Conservation (phyloP, 2,329 filamentous ascomycete genomes). For the Apiospora malaysiana region DNA sequence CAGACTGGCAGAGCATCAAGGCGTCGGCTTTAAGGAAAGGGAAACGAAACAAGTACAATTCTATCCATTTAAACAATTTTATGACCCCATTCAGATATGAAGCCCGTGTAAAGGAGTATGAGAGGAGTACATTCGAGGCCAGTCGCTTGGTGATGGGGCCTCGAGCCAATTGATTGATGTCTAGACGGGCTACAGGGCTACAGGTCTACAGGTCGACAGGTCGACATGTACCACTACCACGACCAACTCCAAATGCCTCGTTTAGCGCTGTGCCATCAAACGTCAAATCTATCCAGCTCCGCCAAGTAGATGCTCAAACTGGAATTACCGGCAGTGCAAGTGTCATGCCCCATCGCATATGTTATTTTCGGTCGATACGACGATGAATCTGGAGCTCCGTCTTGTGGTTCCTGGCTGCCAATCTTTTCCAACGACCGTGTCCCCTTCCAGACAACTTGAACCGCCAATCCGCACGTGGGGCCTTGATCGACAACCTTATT, state of each 20-base stretch:
- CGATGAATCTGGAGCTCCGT: neutral
- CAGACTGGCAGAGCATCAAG: neutral
- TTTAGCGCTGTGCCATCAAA: constrained; percentile 9
- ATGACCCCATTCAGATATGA: neutral
- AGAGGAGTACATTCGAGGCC: no score
- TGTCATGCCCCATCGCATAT: neutral
- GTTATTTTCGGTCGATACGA: neutral
- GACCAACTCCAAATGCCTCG: neutral
- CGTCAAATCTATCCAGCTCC: constrained; percentile 7
- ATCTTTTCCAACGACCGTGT: constrained; percentile 9
- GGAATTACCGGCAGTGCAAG: constrained; percentile 10
- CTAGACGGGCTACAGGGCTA: neutral
- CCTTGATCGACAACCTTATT: constrained; percentile 17
- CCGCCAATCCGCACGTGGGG: constrained; percentile 11
- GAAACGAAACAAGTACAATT: constrained; percentile 4
- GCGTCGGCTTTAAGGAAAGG: neutral
- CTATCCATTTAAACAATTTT: no score
- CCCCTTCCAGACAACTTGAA: neutral
- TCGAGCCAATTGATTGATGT: neutral
- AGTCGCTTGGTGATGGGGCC: neutral
- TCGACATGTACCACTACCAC: neutral
- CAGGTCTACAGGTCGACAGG: no score
- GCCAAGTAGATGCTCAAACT: constrained; percentile 13
- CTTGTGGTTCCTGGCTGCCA: constrained; percentile 3
- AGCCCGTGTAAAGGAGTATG: neutral